Conservation (phyloP, 2,329 filamentous ascomycete species). For the Nemania bipapillata region DNA sequence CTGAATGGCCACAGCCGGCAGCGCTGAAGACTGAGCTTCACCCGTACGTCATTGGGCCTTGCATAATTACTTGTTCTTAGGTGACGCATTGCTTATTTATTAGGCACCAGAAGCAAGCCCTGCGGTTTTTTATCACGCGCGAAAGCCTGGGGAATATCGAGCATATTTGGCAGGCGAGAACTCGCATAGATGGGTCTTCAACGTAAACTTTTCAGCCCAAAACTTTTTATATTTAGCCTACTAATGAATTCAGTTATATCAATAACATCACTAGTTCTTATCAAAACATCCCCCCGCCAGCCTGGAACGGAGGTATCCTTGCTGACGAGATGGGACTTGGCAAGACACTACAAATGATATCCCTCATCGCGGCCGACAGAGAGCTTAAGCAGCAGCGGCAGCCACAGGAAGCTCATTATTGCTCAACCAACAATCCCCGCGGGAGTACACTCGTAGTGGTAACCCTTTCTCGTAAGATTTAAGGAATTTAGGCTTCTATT, state of each 20-base stretch:
- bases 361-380: conserved; percentile 18
- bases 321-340: conserved; percentile 25
- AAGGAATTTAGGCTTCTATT: background rate
- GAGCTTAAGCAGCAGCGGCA: conserved; percentile 6
- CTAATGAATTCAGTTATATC: conserved; percentile 16
- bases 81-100: background rate
- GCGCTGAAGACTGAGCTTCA: conserved; percentile 20
- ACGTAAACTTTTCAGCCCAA: conserved; percentile 8
- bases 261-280: conserved; percentile 13
- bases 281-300: conserved; percentile 1
- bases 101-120: conserved; percentile 23
- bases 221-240: background rate
- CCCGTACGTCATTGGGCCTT: conserved; percentile 1
- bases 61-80: background rate
- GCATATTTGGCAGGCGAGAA: conserved; percentile 13
- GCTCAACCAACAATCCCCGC: background rate
- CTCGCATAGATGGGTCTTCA: conserved; percentile 7
- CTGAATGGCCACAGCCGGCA: conserved; percentile 14
- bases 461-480: conserved; percentile 16
- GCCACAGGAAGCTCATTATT: background rate
- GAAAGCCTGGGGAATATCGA: background rate
- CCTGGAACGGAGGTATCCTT: conserved; percentile 24
- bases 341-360: conserved; percentile 27
- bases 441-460: conserved; percentile 12
- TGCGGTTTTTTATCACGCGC: conserved; percentile 9